A percentile compares a stretch with the other conserved stretches of the same genome.
These are phyloP conservation scores for Monosporascus ibericus DNA, from an alignment of 2,329 filamentous ascomycete species.

Conservation along the genomic window DNA sequence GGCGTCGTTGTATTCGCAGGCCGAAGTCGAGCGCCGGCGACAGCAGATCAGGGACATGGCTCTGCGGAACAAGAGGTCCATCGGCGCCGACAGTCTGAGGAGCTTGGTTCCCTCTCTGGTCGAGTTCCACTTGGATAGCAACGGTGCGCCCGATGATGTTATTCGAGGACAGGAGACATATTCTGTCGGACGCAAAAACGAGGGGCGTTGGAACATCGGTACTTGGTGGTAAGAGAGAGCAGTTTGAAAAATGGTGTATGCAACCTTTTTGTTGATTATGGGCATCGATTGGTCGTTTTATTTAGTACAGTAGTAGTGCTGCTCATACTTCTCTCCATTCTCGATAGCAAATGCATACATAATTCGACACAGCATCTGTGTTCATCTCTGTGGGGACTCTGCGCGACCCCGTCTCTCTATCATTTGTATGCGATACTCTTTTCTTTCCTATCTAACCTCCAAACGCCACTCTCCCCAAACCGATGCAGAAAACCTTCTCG, in stretches of 20 bases:
- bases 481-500: neutral
- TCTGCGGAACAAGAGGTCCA: constrained; percentile 21
- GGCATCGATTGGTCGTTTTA: neutral
- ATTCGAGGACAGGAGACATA: constrained; percentile 7
- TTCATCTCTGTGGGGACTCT: too few species aligned
- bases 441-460: neutral
- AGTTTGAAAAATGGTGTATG: neutral
- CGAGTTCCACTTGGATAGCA: constrained; percentile 10
- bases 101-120: constrained; percentile 22
- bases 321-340: neutral
- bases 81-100: constrained; percentile 23
- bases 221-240: constrained; percentile 18
- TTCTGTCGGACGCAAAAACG: constrained; percentile 8
- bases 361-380: neutral
- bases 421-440: neutral
- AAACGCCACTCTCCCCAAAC: neutral
- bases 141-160: constrained; percentile 5
- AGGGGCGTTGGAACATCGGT: constrained; percentile 21
- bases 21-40: constrained; percentile 14
- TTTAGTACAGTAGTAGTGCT: neutral
- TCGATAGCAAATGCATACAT: neutral
- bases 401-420: neutral
- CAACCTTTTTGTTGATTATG: neutral
- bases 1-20: constrained; percentile 2
- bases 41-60: constrained; percentile 19